phyloP scores from a whole-genome alignment of 305 asterid species.

The Striga hermonthica region DNA sequence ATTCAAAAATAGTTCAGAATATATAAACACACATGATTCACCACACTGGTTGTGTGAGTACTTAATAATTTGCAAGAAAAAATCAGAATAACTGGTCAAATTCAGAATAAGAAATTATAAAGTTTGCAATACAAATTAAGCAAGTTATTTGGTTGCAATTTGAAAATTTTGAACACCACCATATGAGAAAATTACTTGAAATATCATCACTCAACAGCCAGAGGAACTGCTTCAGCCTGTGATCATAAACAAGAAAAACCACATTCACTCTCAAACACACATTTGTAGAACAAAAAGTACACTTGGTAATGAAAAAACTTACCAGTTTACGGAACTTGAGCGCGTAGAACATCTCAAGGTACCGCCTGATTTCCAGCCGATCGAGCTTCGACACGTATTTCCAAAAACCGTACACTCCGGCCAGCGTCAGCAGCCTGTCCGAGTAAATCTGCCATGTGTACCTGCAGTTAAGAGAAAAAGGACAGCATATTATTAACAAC shows the following conservation, averaged over 20 bases:
- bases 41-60: too few relatives aligned
- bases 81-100: too few relatives aligned
- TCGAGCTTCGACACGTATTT: slow-evolving; percentile 48
- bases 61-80: too few relatives aligned
- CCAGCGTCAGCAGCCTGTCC: slow-evolving; percentile 47
- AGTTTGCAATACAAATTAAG: too few relatives aligned
- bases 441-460: slow-evolving; percentile 62
- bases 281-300: too few relatives aligned
- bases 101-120: too few relatives aligned
- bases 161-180: background rate
- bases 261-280: slow-evolving; percentile 14
- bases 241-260: background rate
- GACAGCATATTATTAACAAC: too few relatives aligned
- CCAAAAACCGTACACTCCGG: slow-evolving; percentile 60
- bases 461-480: too few relatives aligned
- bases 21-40: too few relatives aligned
- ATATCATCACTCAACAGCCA: slow-evolving; percentile 42
- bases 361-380: slow-evolving; percentile 43
- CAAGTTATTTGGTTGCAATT: too few relatives aligned
- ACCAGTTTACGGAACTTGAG: slow-evolving; percentile 44
- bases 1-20: too few relatives aligned
- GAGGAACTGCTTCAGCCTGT: slow-evolving; percentile 54
- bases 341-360: slow-evolving; percentile 57
- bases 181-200: background rate
- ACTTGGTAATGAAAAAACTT: slow-evolving; percentile 7